These are phyloP conservation scores for Backusella circina DNA, from an alignment of 192 early-diverging fungal genomes.

Conservation along the genomic window DNA sequence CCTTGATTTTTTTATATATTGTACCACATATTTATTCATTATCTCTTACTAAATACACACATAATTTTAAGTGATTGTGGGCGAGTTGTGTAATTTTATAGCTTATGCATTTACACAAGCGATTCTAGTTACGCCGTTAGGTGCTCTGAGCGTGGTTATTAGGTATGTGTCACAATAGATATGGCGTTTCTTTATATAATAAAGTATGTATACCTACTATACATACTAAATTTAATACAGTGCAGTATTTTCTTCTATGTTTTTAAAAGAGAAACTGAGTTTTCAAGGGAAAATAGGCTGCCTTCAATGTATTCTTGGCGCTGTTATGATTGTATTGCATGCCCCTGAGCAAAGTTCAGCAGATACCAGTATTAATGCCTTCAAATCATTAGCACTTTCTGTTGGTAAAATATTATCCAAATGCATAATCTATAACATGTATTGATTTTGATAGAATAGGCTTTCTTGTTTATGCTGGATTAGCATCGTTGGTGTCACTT, in stretches of 20 bases:
- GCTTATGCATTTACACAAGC: slow-evolving; percentile 97
- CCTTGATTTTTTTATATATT: neutral
- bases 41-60: neutral
- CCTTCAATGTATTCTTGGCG: slow-evolving; percentile 81
- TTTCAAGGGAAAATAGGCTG: slow-evolving; percentile 86
- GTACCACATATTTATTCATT: neutral
- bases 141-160: slow-evolving; percentile 87
- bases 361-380: slow-evolving; percentile 69
- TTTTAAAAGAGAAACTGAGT: slow-evolving; percentile 81
- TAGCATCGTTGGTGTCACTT: slow-evolving; percentile 55
- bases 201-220: neutral
- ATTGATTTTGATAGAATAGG: neutral
- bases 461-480: slow-evolving; percentile 70
- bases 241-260: slow-evolving; percentile 80
- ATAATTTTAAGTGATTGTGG: slow-evolving; percentile 72
- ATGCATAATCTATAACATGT: neutral
- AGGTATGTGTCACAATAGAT: slow-evolving; percentile 37
- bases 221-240: slow-evolving; percentile 28
- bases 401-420: neutral
- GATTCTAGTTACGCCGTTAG: slow-evolving; percentile 92
- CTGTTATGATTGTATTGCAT: slow-evolving; percentile 81
- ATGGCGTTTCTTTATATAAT: neutral
- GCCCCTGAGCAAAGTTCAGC: slow-evolving; percentile 75
- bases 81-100: slow-evolving; percentile 92
- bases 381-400: slow-evolving; percentile 44